Evolutionary conservation across 371 early-diverging fungal genomes (phyloP).

Genomic region (Actinomortierella ambigua): DNA sequence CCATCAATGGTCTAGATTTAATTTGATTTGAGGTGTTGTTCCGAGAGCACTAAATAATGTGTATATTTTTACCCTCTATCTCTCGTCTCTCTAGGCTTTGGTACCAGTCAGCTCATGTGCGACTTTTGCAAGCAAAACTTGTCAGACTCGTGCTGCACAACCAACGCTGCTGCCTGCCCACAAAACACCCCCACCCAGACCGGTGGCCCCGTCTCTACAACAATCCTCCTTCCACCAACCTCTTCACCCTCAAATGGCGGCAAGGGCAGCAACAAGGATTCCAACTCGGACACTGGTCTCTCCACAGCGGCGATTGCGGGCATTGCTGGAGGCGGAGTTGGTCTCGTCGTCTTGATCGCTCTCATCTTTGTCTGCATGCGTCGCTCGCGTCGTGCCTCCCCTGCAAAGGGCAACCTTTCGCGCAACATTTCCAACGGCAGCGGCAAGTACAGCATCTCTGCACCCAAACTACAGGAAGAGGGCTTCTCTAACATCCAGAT

Average conservation of each 20-base stretch:
- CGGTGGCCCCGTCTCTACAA: conserved; percentile 1
- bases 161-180: conserved; percentile 6
- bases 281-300: conserved; percentile 9
- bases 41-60: background rate
- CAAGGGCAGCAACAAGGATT: background rate
- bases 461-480: conserved; percentile 44
- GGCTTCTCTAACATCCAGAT: conserved; percentile 35
- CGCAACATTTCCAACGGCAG: conserved; percentile 35
- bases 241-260: conserved; percentile 4
- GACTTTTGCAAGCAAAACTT: conserved; percentile 19
- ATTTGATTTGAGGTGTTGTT: too few relatives aligned
- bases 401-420: conserved; percentile 5
- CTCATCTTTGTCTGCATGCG: conserved; percentile 29
- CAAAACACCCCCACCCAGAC: conserved; percentile 5
- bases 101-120: conserved; percentile 8
- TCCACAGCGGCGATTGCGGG: conserved; percentile 26
- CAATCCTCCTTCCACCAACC: background rate
- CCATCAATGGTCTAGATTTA: too few relatives aligned
- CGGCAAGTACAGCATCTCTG: conserved; percentile 37
- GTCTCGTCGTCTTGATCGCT: conserved; percentile 16
- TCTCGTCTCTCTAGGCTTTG: conserved; percentile 16
- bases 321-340: conserved; percentile 31
- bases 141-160: conserved; percentile 15
- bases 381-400: conserved; percentile 7
- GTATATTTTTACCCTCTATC: background rate